These are phyloP conservation scores for Golubevia pallescens DNA, from an alignment of 1,284 basidiomycete species.

Conservation along the genomic window DNA sequence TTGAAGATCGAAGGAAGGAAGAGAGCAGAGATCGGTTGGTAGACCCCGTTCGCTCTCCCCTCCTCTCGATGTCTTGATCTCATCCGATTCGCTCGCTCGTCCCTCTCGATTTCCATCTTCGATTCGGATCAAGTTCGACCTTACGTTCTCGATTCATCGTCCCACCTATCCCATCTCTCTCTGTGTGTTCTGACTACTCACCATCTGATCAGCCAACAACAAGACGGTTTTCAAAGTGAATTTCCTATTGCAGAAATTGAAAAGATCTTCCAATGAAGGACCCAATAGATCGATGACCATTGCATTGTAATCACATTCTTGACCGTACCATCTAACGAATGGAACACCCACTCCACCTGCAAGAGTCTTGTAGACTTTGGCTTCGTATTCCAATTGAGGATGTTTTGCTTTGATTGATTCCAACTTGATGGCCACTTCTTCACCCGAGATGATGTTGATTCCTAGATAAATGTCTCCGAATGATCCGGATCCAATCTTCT, in stretches of 20 bases:
- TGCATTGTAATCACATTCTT: slow-evolving; percentile 99
- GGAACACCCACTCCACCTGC: slow-evolving; percentile 72
- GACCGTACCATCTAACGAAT: slow-evolving; percentile 97
- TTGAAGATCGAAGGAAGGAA: no score
- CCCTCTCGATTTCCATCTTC: no score
- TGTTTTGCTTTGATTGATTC: slow-evolving; percentile 99
- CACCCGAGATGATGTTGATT: slow-evolving; percentile 99
- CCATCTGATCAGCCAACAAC: slow-evolving; percentile 93
- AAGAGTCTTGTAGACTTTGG: slow-evolving; percentile 65
- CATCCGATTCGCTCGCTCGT: no score
- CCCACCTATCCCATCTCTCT: no score
- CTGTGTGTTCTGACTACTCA: slow-evolving; percentile 66
- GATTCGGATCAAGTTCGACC: no score
- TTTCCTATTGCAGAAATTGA: slow-evolving; percentile 99
- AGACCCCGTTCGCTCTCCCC: no score
- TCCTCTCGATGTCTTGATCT: no score
- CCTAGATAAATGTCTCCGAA: slow-evolving; percentile 91
- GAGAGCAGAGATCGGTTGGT: no score
- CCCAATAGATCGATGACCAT: slow-evolving; percentile 99
- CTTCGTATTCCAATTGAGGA: slow-evolving; percentile 98
- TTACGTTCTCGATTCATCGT: no score
- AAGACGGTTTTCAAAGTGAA: slow-evolving; percentile 97
- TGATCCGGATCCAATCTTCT: slow-evolving; percentile 63
- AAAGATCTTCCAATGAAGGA: slow-evolving; percentile 95
- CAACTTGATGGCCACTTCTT: slow-evolving; percentile 99